These are phyloP conservation scores for Dictyostelium intermedium DNA, from an alignment of 78 protist species.

Conservation along the genomic window DNA sequence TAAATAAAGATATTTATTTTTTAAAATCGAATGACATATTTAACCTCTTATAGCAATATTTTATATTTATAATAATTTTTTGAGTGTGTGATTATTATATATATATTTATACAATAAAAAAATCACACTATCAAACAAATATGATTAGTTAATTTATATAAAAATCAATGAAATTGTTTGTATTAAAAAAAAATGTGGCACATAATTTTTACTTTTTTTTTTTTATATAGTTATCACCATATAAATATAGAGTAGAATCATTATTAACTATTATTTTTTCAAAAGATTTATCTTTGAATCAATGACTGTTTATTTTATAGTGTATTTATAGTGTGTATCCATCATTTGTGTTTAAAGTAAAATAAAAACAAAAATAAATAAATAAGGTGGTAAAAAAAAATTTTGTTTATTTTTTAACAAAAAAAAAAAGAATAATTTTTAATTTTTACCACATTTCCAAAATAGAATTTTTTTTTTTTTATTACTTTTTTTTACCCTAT, in stretches of 20 bases:
- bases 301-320: neutral
- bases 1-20: neutral
- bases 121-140: neutral
- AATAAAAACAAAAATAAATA: neutral
- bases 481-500: neutral
- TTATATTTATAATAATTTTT: neutral
- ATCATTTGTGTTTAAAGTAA: too few species aligned
- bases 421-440: too few species aligned
- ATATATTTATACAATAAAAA: neutral
- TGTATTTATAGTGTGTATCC: neutral
- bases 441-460: too few species aligned
- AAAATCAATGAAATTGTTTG: neutral
- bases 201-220: neutral
- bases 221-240: neutral
- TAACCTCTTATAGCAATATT: neutral
- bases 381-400: too few species aligned
- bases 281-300: neutral
- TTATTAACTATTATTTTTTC: neutral
- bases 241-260: neutral
- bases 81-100: neutral
- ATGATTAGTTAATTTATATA: neutral
- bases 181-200: neutral
- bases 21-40: neutral
- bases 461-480: neutral
- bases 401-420: too few species aligned